Conservation (phyloP, 1,284 basidiomycete species). For the Rhizopogon parksii region DNA sequence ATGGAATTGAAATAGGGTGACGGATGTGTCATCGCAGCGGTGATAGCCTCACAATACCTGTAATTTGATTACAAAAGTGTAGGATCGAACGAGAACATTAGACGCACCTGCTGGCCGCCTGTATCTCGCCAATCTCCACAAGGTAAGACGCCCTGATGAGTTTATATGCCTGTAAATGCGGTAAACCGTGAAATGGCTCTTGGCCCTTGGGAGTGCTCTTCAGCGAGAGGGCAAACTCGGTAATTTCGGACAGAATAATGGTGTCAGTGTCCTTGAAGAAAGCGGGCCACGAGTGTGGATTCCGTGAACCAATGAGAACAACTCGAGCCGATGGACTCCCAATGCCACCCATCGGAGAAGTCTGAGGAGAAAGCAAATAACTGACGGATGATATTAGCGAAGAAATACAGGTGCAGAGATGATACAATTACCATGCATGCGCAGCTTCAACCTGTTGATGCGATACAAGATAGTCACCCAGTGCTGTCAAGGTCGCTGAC, state of each 20-base stretch:
- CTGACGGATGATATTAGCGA: slow-evolving; percentile 35
- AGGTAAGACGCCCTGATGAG: slow-evolving; percentile 74
- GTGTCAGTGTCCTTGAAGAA: slow-evolving; percentile 72
- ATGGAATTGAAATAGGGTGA: slow-evolving; percentile 65
- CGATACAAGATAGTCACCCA: slow-evolving; percentile 77
- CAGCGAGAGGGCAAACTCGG: slow-evolving; percentile 87
- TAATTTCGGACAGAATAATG: slow-evolving; percentile 84
- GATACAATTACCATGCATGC: slow-evolving; percentile 71
- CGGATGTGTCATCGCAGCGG: slow-evolving; percentile 54
- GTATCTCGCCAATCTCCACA: slow-evolving; percentile 74
- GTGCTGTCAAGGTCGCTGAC: slow-evolving; percentile 73
- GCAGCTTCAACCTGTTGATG: slow-evolving; percentile 81
- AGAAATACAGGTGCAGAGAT: slow-evolving; percentile 3
- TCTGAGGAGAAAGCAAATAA: slow-evolving; percentile 83
- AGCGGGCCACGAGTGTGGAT: slow-evolving; percentile 43
- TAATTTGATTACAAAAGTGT: slow-evolving; percentile 10
- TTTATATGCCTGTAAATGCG: slow-evolving; percentile 86
- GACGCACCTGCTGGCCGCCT: slow-evolving; percentile 63
- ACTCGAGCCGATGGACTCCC: slow-evolving; percentile 58
- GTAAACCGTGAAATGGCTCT: slow-evolving; percentile 76
- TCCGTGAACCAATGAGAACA: slow-evolving; percentile 59
- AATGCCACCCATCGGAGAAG: slow-evolving; percentile 67
- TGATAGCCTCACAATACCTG: slow-evolving; percentile 94
- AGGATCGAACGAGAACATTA: background rate
- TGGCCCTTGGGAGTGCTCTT: slow-evolving; percentile 73